A percentile compares a stretch with the other conserved stretches of the same genome.
These are phyloP conservation scores for Oryza rufipogon DNA, from an alignment of 176 grass and related monocot genomes.

Conservation along the genomic window DNA sequence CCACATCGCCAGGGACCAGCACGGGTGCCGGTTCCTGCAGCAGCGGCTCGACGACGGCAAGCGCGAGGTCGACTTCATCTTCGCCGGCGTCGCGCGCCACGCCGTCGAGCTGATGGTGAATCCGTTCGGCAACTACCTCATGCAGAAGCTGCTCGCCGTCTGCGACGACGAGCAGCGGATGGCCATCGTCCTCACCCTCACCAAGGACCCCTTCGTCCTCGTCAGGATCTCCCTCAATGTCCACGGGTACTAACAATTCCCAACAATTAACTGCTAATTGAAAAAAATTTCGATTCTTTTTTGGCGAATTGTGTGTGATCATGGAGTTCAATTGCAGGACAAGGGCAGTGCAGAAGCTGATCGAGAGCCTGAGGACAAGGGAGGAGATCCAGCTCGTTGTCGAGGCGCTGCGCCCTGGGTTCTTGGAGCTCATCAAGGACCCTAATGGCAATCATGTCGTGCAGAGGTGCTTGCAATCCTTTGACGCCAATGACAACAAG, in stretches of 20 bases:
- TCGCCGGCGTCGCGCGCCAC: constrained; percentile 59
- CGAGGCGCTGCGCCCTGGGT: constrained; percentile 50
- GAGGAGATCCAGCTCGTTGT: constrained; percentile 66
- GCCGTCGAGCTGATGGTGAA: constrained; percentile 76
- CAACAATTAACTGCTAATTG: neutral
- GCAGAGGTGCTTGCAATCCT: constrained; percentile 69
- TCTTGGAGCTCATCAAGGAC: constrained; percentile 83
- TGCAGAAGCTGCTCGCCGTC: constrained; percentile 83
- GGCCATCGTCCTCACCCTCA: constrained; percentile 55
- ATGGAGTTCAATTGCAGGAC: constrained; percentile 51
- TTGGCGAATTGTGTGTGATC: neutral
- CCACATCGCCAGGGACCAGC: constrained; percentile 75
- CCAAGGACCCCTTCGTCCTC: constrained; percentile 46
- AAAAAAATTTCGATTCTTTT: neutral
- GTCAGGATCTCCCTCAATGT: constrained; percentile 71
- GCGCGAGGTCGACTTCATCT: constrained; percentile 64
- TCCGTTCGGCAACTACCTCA: constrained; percentile 88
- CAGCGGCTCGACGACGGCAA: constrained; percentile 71
- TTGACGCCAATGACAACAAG: constrained; percentile 73
- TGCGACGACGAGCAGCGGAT: constrained; percentile 74
- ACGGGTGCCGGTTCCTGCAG: constrained; percentile 87
- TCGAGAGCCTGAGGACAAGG: constrained; percentile 63
- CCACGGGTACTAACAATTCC: constrained; percentile 59
- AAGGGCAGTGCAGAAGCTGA: constrained; percentile 80
- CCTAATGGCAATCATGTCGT: constrained; percentile 87